phyloP scores from a whole-genome alignment of 331 rosid species.

The Saraca asoca region DNA sequence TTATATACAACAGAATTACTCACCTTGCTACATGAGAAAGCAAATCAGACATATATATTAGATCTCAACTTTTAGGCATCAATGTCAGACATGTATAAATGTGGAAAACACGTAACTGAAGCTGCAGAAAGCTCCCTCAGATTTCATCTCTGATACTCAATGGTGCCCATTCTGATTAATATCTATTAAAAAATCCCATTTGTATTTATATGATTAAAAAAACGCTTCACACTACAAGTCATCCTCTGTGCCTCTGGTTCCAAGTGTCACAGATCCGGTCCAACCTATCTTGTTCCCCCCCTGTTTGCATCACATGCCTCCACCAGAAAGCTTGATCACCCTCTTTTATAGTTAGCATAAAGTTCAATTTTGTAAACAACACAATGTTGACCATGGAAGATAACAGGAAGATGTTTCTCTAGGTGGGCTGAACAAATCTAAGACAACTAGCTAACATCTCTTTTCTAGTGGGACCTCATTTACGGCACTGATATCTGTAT shows the following conservation, averaged over 20 bases:
- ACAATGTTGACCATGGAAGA: no score
- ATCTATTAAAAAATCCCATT: constrained; percentile 6
- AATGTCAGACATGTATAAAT: neutral
- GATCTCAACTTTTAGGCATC: constrained; percentile 12
- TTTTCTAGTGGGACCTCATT: neutral
- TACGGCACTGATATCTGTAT: no score
- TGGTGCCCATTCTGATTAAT: constrained; percentile 15
- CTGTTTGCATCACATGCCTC: constrained; percentile 3
- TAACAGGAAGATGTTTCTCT: neutral
- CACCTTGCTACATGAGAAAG: constrained; percentile 10
- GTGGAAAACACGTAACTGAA: constrained; percentile 13
- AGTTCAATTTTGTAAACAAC: no score
- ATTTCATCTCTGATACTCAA: constrained; percentile 22
- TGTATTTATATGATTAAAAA: neutral
- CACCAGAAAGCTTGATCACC: constrained; percentile 3
- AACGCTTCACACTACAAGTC: constrained; percentile 12
- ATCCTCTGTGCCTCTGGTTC: neutral
- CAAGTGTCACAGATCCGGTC: neutral
- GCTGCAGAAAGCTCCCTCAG: neutral
- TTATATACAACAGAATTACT: constrained; percentile 6
- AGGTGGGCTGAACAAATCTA: constrained; percentile 13
- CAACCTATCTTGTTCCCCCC: neutral
- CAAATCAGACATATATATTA: neutral
- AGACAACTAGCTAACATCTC: constrained; percentile 3
- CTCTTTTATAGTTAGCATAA: neutral